Percentiles rank a stretch among this genome's conserved stretches.
These are phyloP conservation scores for Thamnidium elegans DNA, from an alignment of 192 early-diverging fungal genomes.

Conservation along the genomic window DNA sequence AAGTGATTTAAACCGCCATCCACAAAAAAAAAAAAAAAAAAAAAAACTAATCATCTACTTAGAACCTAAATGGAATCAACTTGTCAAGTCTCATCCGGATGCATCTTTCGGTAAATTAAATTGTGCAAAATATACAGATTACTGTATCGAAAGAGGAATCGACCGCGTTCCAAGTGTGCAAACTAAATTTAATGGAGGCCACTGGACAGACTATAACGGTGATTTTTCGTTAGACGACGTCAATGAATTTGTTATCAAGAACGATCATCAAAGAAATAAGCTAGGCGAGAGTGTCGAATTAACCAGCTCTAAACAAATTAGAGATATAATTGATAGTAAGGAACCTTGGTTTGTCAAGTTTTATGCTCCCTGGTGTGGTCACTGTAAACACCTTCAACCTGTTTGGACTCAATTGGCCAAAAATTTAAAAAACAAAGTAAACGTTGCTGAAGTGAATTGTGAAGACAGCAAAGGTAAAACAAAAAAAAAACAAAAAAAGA, in stretches of 20 bases:
- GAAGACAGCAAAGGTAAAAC: constrained; percentile 46
- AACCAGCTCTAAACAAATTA: background rate
- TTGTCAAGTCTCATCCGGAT: background rate
- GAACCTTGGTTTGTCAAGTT: constrained; percentile 80
- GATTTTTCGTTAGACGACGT: background rate
- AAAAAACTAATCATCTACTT: background rate
- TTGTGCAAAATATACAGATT: constrained; percentile 5
- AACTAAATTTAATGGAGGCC: background rate
- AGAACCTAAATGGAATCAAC: constrained; percentile 10
- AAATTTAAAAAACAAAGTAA: constrained; percentile 54
- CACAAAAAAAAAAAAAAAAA: too few species aligned
- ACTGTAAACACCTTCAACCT: constrained; percentile 84
- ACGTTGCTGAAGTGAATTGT: constrained; percentile 87
- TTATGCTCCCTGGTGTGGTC: constrained; percentile 87
- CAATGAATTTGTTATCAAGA: background rate
- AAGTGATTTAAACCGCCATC: background rate
- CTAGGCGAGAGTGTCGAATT: constrained; percentile 13
- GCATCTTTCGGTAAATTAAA: constrained; percentile 3
- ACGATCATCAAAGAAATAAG: background rate
- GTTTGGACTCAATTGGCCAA: constrained; percentile 70
- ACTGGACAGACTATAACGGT: background rate
- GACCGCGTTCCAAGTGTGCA: background rate
- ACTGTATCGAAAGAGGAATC: background rate
- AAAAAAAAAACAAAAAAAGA: background rate
- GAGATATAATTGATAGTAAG: background rate